Evolutionary conservation across 2,329 filamentous ascomycete species (phyloP).

Genomic region (Verticillium albo-atrum): DNA sequence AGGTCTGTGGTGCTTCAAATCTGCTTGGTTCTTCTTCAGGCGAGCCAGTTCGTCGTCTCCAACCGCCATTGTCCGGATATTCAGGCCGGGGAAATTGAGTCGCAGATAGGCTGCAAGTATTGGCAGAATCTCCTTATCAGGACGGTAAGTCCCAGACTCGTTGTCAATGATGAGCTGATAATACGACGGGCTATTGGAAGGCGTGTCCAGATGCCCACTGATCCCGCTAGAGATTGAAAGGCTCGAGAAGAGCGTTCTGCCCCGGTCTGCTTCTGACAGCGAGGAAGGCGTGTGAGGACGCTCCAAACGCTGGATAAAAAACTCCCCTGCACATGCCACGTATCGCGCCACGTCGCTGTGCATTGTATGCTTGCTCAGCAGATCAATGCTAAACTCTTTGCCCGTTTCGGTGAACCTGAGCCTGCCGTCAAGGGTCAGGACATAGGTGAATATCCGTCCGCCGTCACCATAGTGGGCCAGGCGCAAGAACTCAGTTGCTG

Average conservation of each 20-base stretch:
- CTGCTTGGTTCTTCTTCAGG: conserved; percentile 72
- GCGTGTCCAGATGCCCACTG: conserved; percentile 18
- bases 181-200: conserved; percentile 39
- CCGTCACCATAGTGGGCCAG: conserved; percentile 84
- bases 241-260: not conserved
- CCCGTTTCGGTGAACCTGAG: conserved; percentile 93
- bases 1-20: conserved; percentile 65
- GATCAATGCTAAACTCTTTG: conserved; percentile 90
- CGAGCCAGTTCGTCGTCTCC: conserved; percentile 68
- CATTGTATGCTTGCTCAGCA: conserved; percentile 95
- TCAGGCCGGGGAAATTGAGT: conserved; percentile 71
- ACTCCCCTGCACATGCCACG: conserved; percentile 89
- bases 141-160: conserved; percentile 88
- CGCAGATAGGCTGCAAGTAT: conserved; percentile 66
- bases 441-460: conserved; percentile 84
- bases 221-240: conserved; percentile 19
- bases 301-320: conserved; percentile 72
- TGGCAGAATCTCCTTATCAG: conserved; percentile 72
- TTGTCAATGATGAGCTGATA: conserved; percentile 95
- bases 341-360: conserved; percentile 90
- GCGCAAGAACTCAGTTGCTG: conserved; percentile 79
- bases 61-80: conserved; percentile 71
- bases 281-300: conserved; percentile 25
- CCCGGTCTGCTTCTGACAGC: conserved; percentile 18
- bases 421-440: conserved; percentile 80